Evolutionary conservation across 768 basidiomycete species (phyloP).

Genomic region (Termitomyces sp.): DNA sequence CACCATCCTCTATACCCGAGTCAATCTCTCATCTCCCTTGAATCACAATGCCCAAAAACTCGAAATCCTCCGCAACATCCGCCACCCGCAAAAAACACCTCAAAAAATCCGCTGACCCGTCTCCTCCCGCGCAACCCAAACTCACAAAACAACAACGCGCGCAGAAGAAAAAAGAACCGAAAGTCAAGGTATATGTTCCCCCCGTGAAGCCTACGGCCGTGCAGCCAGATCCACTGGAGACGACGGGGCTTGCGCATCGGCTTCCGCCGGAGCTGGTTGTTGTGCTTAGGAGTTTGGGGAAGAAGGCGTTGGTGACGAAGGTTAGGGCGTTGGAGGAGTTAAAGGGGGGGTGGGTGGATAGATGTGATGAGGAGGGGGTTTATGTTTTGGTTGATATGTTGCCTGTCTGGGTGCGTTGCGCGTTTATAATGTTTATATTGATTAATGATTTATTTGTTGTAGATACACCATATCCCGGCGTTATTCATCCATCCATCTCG

Average conservation of each 20-base stretch:
- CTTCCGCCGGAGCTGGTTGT: constrained; percentile 83
- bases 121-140: constrained; percentile 8
- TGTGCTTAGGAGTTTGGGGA: constrained; percentile 74
- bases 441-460: not conserved
- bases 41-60: constrained; percentile 43
- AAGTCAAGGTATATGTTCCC: constrained; percentile 83
- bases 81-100: constrained; percentile 94
- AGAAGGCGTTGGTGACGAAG: constrained; percentile 89
- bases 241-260: constrained; percentile 67
- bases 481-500: constrained; percentile 80
- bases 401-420: constrained; percentile 78
- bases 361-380: constrained; percentile 36
- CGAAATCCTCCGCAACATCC: constrained; percentile 78
- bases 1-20: no score
- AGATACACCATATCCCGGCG: constrained; percentile 87
- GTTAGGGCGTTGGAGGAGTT: constrained; percentile 84
- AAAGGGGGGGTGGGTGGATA: constrained; percentile 61
- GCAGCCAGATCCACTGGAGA: constrained; percentile 84
- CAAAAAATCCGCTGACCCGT: constrained; percentile 49
- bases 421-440: no score
- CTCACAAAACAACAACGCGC: constrained; percentile 49
- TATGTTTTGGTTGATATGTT: constrained; percentile 55
- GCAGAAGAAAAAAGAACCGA: constrained; percentile 67
- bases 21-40: no score
- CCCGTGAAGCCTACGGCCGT: constrained; percentile 76